Evolutionary conservation across 805 yeast species (phyloP), one percentile per base, ranked within the genome.

Genomic region (Yarrowia deformans): DNA sequence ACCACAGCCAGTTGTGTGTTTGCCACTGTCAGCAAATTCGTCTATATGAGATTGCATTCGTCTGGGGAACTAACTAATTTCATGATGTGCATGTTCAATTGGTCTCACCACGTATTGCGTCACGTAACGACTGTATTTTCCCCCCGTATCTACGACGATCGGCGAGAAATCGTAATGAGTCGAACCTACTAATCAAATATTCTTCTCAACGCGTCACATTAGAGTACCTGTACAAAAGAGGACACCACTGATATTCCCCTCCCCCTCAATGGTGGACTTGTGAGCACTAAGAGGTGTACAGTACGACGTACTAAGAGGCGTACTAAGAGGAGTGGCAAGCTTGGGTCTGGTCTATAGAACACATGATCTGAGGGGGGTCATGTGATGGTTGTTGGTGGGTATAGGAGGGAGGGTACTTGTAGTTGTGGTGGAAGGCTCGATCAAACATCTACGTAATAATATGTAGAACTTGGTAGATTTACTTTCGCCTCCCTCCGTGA

Each of bases 181-280:
- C 49, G 19, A 50, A 50, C 55, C 55, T 50, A 50, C 56, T 49
- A 34, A 50, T 35, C 56, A 35, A 34, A 12, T n/a, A 9, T 18
- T 50, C 55, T 49, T 49, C 56, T 50, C 56, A 50, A 50, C 56
- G 56, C 56, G 56, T 50, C 40, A n/a, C 7, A 34, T 50, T 50
- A 50, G 40, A 50, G 56, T 50, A n/a, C n/a, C n/a, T n/a, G n/a
- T n/a, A n/a, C 56, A n/a, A 50, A 48, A 34, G 40, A 50, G 16
- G 37, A 34, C 40, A n/a, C 19, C 29, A 7, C 4, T 18, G 29
- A 16, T 18, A 18, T 50, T 35, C 56, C 56, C 56, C 56, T n/a
- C 56, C 56, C 56, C 56, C 56, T 34, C 56, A 34, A 10, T 50
- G 29, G 46, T 9, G 13, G 46, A n/a, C 14, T 43, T 16, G 14